Conservation (phyloP, 1,284 basidiomycete species). For the Papiliotrema flavescens region DNA sequence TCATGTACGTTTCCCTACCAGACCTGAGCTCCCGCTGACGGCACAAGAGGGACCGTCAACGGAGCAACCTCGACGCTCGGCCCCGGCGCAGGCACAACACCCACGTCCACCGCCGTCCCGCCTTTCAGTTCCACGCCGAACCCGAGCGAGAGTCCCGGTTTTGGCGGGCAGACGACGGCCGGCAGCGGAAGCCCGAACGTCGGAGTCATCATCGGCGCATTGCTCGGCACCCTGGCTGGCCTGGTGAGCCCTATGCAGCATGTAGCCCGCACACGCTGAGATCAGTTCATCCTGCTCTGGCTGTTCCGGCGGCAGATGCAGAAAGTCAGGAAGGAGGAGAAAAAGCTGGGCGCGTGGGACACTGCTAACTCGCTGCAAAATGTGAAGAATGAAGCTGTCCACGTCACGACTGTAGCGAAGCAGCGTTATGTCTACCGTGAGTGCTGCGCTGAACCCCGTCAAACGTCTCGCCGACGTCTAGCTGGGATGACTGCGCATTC, state of each 20-base stretch:
- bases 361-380: slow-evolving; percentile 35
- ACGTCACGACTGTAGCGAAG: slow-evolving; percentile 34
- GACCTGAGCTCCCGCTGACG: neutral
- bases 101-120: neutral
- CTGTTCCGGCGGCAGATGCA: slow-evolving; percentile 11
- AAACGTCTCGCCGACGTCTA: slow-evolving; percentile 8
- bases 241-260: slow-evolving; percentile 15
- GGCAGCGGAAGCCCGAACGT: slow-evolving; percentile 12
- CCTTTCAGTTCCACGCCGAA: neutral
- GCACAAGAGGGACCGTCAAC: neutral
- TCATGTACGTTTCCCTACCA: slow-evolving; percentile 18
- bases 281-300: slow-evolving; percentile 19
- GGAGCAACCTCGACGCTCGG: neutral
- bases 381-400: slow-evolving; percentile 36
- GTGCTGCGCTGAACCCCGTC: slow-evolving; percentile 2
- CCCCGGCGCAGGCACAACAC: neutral
- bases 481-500: slow-evolving; percentile 35
- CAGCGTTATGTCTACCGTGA: slow-evolving; percentile 42
- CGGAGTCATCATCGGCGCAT: slow-evolving; percentile 28
- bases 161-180: slow-evolving; percentile 1
- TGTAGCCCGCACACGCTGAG: neutral
- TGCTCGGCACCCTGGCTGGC: slow-evolving; percentile 28
- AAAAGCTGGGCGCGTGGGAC: slow-evolving; percentile 32
- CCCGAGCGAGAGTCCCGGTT: neutral
- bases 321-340: slow-evolving; percentile 8